A percentile compares a stretch with the other conserved stretches of the same genome.
Evolutionary conservation across 116 monocot species (phyloP).

Genomic region (Cymodocea nodosa): DNA sequence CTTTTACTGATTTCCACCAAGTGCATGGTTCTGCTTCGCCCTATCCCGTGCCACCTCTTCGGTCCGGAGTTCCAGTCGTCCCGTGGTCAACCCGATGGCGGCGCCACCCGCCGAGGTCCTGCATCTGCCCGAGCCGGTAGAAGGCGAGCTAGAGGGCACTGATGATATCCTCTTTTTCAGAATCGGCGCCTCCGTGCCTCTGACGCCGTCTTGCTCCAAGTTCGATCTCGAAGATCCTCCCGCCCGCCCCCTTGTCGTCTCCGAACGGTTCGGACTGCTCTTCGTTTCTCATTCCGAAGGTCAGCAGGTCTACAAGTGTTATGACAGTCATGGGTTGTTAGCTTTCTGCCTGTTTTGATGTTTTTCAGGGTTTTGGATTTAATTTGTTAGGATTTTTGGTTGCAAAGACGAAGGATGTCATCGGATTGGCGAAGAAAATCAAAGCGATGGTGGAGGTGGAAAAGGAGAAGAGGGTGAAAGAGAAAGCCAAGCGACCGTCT

Average conservation of each 20-base stretch:
- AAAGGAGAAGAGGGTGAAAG: slow-evolving; percentile 7
- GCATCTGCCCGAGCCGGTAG: slow-evolving; percentile 35
- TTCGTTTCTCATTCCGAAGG: slow-evolving; percentile 65
- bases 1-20: no score
- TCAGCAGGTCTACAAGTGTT: slow-evolving; percentile 7
- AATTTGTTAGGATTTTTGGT: slow-evolving; percentile 62
- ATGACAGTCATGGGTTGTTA: not conserved
- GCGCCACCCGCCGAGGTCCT: slow-evolving; percentile 6
- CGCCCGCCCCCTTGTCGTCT: slow-evolving; percentile 44
- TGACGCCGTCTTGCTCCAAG: slow-evolving; percentile 23
- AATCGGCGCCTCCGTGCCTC: slow-evolving; percentile 60
- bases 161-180: slow-evolving; percentile 58
- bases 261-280: slow-evolving; percentile 32
- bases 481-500: slow-evolving; percentile 9
- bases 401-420: slow-evolving; percentile 57
- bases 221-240: slow-evolving; percentile 58
- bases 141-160: slow-evolving; percentile 46
- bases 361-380: not conserved
- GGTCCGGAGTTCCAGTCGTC: not conserved
- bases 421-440: slow-evolving; percentile 39
- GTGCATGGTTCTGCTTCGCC: not conserved
- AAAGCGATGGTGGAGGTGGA: slow-evolving; percentile 31
- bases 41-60: no score
- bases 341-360: not conserved
- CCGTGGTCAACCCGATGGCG: slow-evolving; percentile 1